phyloP scores from a whole-genome alignment of 805 yeast species.

The Barnettozyma siamensis region DNA sequence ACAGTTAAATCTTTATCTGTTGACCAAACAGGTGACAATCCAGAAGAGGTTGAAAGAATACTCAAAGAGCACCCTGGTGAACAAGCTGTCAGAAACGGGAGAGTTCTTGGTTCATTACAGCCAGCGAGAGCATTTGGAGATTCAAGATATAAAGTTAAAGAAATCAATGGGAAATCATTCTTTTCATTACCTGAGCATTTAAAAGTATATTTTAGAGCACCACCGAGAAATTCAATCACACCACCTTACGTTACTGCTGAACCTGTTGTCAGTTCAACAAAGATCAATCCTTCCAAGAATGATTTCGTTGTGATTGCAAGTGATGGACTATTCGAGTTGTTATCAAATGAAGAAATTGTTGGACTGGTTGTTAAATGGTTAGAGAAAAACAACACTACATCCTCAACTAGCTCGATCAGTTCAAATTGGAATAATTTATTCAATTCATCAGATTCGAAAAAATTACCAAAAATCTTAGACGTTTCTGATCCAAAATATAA shows the following conservation, averaged over 20 bases:
- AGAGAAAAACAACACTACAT: slow-evolving; percentile 46
- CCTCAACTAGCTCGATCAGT: slow-evolving; percentile 6
- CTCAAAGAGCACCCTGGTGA: slow-evolving; percentile 89
- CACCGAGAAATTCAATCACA: slow-evolving; percentile 65
- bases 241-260: slow-evolving; percentile 98
- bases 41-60: slow-evolving; percentile 78
- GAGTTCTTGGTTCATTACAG: slow-evolving; percentile 88
- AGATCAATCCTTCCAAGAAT: slow-evolving; percentile 61
- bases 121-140: slow-evolving; percentile 98
- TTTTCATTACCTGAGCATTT: slow-evolving; percentile 68
- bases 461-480: slow-evolving; percentile 60
- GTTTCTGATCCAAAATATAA: slow-evolving; percentile 52
- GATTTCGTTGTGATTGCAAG: slow-evolving; percentile 90
- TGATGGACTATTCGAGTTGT: slow-evolving; percentile 90
- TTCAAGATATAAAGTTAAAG: slow-evolving; percentile 83
- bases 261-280: slow-evolving; percentile 83
- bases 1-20: slow-evolving; percentile 78
- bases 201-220: slow-evolving; percentile 75
- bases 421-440: slow-evolving; percentile 19
- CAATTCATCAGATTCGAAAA: slow-evolving; percentile 29
- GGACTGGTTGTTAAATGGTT: slow-evolving; percentile 93
- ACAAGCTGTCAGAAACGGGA: slow-evolving; percentile 75
- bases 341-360: slow-evolving; percentile 88
- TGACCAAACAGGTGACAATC: slow-evolving; percentile 93
- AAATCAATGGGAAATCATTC: slow-evolving; percentile 34